Conservation (phyloP, 192 early-diverging fungal genomes). For the Podila epigama region DNA sequence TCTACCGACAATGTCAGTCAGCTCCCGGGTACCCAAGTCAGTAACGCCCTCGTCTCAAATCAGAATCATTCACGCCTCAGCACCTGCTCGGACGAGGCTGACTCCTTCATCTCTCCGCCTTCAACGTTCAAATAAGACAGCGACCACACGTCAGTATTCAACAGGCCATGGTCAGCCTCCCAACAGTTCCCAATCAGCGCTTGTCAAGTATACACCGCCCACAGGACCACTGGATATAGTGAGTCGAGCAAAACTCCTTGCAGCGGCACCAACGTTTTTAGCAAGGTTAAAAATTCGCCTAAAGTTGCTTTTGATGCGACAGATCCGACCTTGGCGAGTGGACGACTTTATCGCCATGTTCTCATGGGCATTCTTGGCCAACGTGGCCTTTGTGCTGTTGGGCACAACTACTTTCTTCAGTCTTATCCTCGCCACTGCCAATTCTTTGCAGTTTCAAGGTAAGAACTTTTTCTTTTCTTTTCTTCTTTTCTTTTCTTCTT, state of each 20-base stretch:
- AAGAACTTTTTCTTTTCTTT: no score
- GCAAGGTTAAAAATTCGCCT: slow-evolving; percentile 67
- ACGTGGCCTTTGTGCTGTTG: slow-evolving; percentile 83
- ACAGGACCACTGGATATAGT: slow-evolving; percentile 32
- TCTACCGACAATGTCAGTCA: background rate
- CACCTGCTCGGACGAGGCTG: slow-evolving; percentile 4
- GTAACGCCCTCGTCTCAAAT: background rate
- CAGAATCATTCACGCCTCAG: background rate
- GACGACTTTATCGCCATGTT: slow-evolving; percentile 92
- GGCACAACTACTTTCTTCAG: slow-evolving; percentile 92
- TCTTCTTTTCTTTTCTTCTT: no score
- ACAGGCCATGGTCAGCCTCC: background rate
- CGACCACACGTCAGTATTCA: slow-evolving; percentile 10
- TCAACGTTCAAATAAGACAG: background rate
- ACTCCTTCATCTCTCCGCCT: slow-evolving; percentile 15
- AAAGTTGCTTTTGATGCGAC: slow-evolving; percentile 67
- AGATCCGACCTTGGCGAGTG: slow-evolving; percentile 77
- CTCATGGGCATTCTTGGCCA: slow-evolving; percentile 88
- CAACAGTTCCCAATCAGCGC: slow-evolving; percentile 2
- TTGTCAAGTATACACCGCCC: slow-evolving; percentile 44
- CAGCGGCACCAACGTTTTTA: slow-evolving; percentile 64
- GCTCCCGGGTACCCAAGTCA: background rate
- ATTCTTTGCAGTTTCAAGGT: slow-evolving; percentile 87
- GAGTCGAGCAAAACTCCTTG: slow-evolving; percentile 61
- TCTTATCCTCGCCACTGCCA: slow-evolving; percentile 77